phyloP scores from a whole-genome alignment of 1,284 basidiomycete species.

The Melampsora larici-populina region DNA sequence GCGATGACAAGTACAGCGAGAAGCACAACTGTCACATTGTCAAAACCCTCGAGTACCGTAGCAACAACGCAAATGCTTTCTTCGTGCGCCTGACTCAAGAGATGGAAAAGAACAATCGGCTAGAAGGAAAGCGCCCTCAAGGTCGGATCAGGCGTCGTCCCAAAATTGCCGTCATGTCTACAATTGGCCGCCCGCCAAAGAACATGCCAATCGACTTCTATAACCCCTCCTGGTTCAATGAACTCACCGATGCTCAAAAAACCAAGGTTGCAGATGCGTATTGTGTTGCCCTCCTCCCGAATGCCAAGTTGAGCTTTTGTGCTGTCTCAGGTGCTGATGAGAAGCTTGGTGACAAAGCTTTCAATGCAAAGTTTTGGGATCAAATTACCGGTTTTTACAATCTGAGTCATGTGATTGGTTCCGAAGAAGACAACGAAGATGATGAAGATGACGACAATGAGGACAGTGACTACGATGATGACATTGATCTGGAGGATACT shows the following conservation, averaged over 20 bases:
- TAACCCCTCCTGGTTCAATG: not conserved
- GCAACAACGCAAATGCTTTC: not conserved
- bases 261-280: not conserved
- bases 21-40: not conserved
- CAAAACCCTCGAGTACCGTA: not conserved
- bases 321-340: not conserved
- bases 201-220: slow-evolving; percentile 2
- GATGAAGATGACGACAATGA: not conserved
- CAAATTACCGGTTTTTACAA: not conserved
- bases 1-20: slow-evolving; percentile 7
- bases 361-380: not conserved
- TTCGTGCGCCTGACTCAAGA: not conserved
- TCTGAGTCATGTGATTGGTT: not conserved
- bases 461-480: not conserved
- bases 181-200: not conserved
- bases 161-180: not conserved
- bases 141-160: not conserved
- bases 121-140: not conserved
- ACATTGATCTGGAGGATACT: not conserved
- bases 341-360: slow-evolving; percentile 3
- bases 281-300: not conserved
- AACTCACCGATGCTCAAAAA: not conserved
- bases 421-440: not conserved
- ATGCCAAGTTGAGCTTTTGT: not conserved
- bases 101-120: not conserved